phyloP scores from a whole-genome alignment of 495 filamentous ascomycete species.

The Corynascus novoguineensis region DNA sequence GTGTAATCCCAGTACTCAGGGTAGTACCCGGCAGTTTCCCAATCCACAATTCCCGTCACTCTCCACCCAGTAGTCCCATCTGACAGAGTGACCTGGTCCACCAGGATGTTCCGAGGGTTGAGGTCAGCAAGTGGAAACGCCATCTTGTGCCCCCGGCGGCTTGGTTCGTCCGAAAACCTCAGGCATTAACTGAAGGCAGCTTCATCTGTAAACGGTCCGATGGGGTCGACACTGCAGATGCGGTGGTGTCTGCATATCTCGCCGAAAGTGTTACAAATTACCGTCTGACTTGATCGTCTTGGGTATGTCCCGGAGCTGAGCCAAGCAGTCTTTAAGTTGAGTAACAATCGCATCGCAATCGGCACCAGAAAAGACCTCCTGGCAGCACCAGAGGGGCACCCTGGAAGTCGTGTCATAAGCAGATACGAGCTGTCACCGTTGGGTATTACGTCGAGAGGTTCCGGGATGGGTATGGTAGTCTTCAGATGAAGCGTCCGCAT shows the following conservation, averaged over 20 bases:
- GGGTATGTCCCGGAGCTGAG: conserved; percentile 26
- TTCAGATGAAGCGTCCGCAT: conserved; percentile 23
- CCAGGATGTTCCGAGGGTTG: conserved; percentile 41
- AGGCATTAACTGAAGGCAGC: conserved; percentile 29
- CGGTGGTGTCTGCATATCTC: conserved; percentile 22
- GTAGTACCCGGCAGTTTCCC: conserved; percentile 51
- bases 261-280: conserved; percentile 30
- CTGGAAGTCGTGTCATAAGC: conserved; percentile 24
- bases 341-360: conserved; percentile 20
- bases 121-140: conserved; percentile 47
- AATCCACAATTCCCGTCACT: conserved; percentile 33
- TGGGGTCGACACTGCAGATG: conserved; percentile 20
- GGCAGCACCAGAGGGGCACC: conserved; percentile 20
- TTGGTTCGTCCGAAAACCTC: conserved; percentile 26
- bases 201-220: conserved; percentile 33
- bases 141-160: conserved; percentile 30
- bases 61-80: conserved; percentile 25
- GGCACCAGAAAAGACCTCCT: conserved; percentile 21
- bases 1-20: conserved; percentile 50
- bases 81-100: conserved; percentile 21
- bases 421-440: conserved; percentile 15
- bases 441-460: conserved; percentile 22
- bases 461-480: conserved; percentile 27
- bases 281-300: conserved; percentile 4
- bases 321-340: conserved; percentile 27